Conservation (phyloP, 1,139 yeast genomes). For the Cylindricascospora bacillispora region DNA sequence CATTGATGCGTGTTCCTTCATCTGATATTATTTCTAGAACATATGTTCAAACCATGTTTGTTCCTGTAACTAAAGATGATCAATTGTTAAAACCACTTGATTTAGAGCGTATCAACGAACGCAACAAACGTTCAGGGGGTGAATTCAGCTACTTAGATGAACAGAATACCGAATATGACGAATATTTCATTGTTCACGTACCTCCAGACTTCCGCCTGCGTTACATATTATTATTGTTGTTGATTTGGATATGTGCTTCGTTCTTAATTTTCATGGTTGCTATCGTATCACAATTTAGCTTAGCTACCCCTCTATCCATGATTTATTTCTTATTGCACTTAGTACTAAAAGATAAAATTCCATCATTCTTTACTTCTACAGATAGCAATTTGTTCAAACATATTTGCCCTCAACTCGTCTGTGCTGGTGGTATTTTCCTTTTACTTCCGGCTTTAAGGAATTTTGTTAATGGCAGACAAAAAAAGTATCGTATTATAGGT, state of each 20-base stretch:
- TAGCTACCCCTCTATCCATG: no score
- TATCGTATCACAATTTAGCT: slow-evolving; percentile 25
- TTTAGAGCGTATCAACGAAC: slow-evolving; percentile 26
- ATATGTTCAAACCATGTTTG: slow-evolving; percentile 53
- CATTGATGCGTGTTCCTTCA: slow-evolving; percentile 74
- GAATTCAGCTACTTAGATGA: slow-evolving; percentile 45
- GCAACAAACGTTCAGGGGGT: slow-evolving; percentile 24
- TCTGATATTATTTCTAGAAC: slow-evolving; percentile 61
- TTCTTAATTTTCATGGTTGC: slow-evolving; percentile 31
- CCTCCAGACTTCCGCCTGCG: slow-evolving; percentile 68
- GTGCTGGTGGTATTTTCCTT: no score
- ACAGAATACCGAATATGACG: slow-evolving; percentile 37
- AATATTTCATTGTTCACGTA: slow-evolving; percentile 67
- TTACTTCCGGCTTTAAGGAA: no score
- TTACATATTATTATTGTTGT: slow-evolving; percentile 40
- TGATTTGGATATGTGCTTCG: slow-evolving; percentile 63
- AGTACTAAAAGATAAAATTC: slow-evolving; percentile 3
- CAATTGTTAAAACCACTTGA: slow-evolving; percentile 38
- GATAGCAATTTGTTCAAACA: no score
- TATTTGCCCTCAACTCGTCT: no score
- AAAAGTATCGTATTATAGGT: no score
- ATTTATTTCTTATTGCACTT: slow-evolving; percentile 27
- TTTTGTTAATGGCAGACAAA: no score
- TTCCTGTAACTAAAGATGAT: slow-evolving; percentile 75
- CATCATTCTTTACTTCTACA: no score